phyloP scores from a whole-genome alignment of 169 alveolate species.

The Plasmodium knowlesi region DNA sequence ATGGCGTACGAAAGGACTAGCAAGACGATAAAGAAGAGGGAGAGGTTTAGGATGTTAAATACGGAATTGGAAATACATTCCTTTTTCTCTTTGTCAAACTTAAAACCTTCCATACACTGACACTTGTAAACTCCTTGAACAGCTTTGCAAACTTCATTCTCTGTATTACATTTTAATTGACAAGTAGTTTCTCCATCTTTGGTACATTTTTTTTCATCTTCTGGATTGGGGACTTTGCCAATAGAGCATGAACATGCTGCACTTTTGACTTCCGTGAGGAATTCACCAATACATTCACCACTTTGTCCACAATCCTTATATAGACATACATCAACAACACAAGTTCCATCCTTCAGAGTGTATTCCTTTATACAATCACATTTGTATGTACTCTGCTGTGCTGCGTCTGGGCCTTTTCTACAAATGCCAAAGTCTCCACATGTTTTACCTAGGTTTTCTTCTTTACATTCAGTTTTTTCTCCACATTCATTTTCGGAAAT shows the following conservation, averaged over 20 bases:
- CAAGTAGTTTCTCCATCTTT: slow-evolving; percentile 47
- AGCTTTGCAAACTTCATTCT: slow-evolving; percentile 35
- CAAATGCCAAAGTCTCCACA: slow-evolving; percentile 45
- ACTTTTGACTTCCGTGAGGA: background rate
- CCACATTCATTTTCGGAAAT: slow-evolving; percentile 21
- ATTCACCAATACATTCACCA: slow-evolving; percentile 45
- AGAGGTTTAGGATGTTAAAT: slow-evolving; percentile 25
- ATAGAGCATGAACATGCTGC: slow-evolving; percentile 36
- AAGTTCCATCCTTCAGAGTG: background rate
- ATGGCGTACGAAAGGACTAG: slow-evolving; percentile 5
- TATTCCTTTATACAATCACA: slow-evolving; percentile 5
- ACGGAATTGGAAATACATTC: slow-evolving; percentile 23
- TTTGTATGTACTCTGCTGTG: background rate
- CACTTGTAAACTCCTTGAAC: slow-evolving; percentile 25
- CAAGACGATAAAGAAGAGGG: background rate
- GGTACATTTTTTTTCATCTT: slow-evolving; percentile 24
- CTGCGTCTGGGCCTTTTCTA: background rate
- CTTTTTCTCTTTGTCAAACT: background rate
- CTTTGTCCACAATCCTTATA: slow-evolving; percentile 2
- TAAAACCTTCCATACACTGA: slow-evolving; percentile 42
- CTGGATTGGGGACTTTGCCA: slow-evolving; percentile 26
- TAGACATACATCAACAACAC: slow-evolving; percentile 22
- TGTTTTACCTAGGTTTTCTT: slow-evolving; percentile 1
- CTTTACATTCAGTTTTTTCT: slow-evolving; percentile 16
- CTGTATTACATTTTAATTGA: slow-evolving; percentile 13